phyloP scores from a whole-genome alignment of 1,284 basidiomycete genomes.

The Coriolopsis trogii region DNA sequence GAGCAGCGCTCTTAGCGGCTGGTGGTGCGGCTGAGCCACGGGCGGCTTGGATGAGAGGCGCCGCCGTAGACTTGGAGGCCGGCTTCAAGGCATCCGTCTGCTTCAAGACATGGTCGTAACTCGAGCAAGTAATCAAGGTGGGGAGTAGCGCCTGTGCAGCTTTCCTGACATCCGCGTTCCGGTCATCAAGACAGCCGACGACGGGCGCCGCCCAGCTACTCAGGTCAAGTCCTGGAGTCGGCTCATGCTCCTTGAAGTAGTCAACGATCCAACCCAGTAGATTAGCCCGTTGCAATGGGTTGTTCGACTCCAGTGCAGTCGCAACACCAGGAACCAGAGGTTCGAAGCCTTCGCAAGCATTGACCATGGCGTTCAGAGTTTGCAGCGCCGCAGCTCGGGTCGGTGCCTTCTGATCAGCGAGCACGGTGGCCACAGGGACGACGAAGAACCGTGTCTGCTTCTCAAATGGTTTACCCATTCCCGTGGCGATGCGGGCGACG shows the following conservation, averaged over 20 bases:
- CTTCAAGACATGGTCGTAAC: slow-evolving; percentile 87
- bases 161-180: slow-evolving; percentile 91
- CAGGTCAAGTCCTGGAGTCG: slow-evolving; percentile 69
- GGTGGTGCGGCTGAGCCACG: slow-evolving; percentile 42
- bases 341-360: slow-evolving; percentile 85
- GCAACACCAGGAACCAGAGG: slow-evolving; percentile 80
- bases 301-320: slow-evolving; percentile 82
- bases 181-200: slow-evolving; percentile 90
- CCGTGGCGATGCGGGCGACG: slow-evolving; percentile 85
- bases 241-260: slow-evolving; percentile 73
- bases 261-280: slow-evolving; percentile 86
- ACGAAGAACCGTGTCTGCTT: slow-evolving; percentile 83
- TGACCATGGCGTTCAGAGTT: slow-evolving; percentile 84
- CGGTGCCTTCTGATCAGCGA: slow-evolving; percentile 93
- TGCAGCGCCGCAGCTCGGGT: slow-evolving; percentile 81
- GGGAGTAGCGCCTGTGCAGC: slow-evolving; percentile 86
- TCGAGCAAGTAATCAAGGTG: slow-evolving; percentile 73
- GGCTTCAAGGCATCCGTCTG: slow-evolving; percentile 89
- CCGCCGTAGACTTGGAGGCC: slow-evolving; percentile 84
- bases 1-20: slow-evolving; percentile 28
- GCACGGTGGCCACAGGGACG: slow-evolving; percentile 79
- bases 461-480: slow-evolving; percentile 96
- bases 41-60: slow-evolving; percentile 87
- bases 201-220: slow-evolving; percentile 69
- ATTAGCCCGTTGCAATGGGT: slow-evolving; percentile 87